A percentile compares a stretch with the other conserved stretches of the same genome.
phyloP scores from a whole-genome alignment of 2,329 filamentous ascomycete species.

The Aspergillus quadricinctus region DNA sequence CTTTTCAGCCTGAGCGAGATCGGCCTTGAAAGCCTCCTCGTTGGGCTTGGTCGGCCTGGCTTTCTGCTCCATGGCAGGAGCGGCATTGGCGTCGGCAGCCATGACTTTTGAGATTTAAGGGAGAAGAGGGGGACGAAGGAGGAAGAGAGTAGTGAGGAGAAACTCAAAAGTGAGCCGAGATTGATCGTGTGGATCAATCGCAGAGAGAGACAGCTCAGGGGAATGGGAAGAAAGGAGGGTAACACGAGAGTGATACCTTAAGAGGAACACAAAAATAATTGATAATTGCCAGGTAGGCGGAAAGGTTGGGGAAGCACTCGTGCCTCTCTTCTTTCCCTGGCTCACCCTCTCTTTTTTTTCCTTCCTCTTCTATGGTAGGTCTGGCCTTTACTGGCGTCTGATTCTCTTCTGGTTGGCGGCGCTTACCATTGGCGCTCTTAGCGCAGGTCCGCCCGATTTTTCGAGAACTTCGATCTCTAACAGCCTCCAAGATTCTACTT shows the following conservation, averaged over 20 bases:
- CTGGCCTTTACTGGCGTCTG: slow-evolving; percentile 16
- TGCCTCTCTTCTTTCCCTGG: background rate
- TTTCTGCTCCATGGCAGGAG: slow-evolving; percentile 36
- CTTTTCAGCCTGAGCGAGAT: slow-evolving; percentile 78
- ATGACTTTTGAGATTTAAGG: slow-evolving; percentile 21
- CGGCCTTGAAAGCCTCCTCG: slow-evolving; percentile 75
- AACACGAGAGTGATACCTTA: background rate
- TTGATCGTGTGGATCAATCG: background rate
- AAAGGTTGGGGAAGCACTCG: background rate
- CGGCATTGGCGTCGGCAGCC: slow-evolving; percentile 28
- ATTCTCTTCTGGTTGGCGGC: slow-evolving; percentile 13
- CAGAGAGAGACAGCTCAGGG: background rate
- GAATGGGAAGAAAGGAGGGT: background rate
- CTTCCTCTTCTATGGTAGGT: slow-evolving; percentile 4
- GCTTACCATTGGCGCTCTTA: slow-evolving; percentile 24
- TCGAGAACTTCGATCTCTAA: slow-evolving; percentile 18
- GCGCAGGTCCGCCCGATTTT: slow-evolving; percentile 27
- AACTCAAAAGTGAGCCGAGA: slow-evolving; percentile 2
- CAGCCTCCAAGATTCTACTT: slow-evolving; percentile 15
- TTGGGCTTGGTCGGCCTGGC: slow-evolving; percentile 79
- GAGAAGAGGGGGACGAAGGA: slow-evolving; percentile 3
- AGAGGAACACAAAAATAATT: background rate
- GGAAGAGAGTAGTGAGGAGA: slow-evolving; percentile 5
- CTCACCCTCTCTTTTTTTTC: background rate
- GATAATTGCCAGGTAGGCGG: background rate